phyloP scores from a whole-genome alignment of 1,284 basidiomycete species.

The Termitomyces sp. region DNA sequence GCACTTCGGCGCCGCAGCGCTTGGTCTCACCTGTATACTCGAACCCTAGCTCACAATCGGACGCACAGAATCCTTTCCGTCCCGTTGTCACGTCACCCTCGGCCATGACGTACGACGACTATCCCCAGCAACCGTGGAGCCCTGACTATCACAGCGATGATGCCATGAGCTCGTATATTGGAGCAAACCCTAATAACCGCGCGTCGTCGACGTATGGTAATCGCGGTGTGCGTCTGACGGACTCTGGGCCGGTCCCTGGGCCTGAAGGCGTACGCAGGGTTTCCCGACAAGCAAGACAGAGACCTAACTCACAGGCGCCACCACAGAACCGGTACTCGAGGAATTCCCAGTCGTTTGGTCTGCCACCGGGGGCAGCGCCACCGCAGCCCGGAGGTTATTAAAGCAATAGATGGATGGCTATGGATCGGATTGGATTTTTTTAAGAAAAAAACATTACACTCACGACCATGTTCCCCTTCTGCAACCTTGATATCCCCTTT shows the following conservation, averaged over 20 bases:
- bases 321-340: conserved; percentile 68
- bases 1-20: conserved; percentile 23
- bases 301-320: conserved; percentile 57
- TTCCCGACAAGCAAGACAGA: conserved; percentile 45
- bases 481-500: neutral
- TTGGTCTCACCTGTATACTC: conserved; percentile 28
- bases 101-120: conserved; percentile 30
- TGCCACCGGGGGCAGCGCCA: conserved; percentile 73
- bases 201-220: conserved; percentile 18
- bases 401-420: conserved; percentile 5
- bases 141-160: conserved; percentile 16
- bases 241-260: conserved; percentile 74
- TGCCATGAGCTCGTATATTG: conserved; percentile 11
- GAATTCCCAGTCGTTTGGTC: conserved; percentile 41
- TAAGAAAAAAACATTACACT: neutral
- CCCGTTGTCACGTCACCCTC: conserved; percentile 31
- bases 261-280: conserved; percentile 73
- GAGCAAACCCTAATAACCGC: conserved; percentile 9
- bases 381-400: conserved; percentile 42
- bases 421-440: neutral
- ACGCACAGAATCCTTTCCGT: conserved; percentile 33
- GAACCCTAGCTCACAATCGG: conserved; percentile 20
- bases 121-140: conserved; percentile 16
- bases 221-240: conserved; percentile 71
- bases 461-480: neutral